phyloP scores from a whole-genome alignment of 176 grass and related monocot species.

The Musa itinerans region DNA sequence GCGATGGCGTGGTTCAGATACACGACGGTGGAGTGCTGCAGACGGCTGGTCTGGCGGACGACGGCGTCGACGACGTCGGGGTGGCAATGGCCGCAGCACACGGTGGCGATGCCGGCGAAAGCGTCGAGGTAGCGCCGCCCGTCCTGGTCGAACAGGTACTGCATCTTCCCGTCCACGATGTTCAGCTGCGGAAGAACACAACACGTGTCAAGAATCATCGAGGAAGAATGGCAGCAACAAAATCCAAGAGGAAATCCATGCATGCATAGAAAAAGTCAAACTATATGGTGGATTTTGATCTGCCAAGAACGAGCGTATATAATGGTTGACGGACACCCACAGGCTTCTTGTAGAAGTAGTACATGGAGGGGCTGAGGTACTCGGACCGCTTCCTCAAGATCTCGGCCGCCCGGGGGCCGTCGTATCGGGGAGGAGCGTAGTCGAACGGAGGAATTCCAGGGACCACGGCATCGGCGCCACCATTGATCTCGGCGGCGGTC shows the following conservation, averaged over 20 bases:
- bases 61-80: slow-evolving; percentile 65
- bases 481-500: slow-evolving; percentile 13
- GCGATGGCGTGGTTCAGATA: slow-evolving; percentile 74
- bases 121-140: slow-evolving; percentile 77
- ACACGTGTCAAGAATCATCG: too few relatives aligned
- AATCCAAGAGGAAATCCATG: neutral
- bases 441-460: slow-evolving; percentile 49
- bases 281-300: too few relatives aligned
- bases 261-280: too few relatives aligned
- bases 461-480: neutral
- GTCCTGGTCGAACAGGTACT: slow-evolving; percentile 83
- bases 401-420: slow-evolving; percentile 55
- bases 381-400: slow-evolving; percentile 65
- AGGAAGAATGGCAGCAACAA: too few relatives aligned
- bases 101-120: slow-evolving; percentile 90
- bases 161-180: slow-evolving; percentile 91
- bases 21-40: slow-evolving; percentile 88
- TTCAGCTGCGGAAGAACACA: slow-evolving; percentile 45
- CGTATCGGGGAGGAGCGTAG: slow-evolving; percentile 61
- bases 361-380: slow-evolving; percentile 91
- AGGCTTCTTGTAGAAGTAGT: slow-evolving; percentile 80
- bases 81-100: slow-evolving; percentile 90
- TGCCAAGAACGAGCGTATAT: too few relatives aligned
- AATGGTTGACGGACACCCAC: slow-evolving; percentile 22
- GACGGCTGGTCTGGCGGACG: slow-evolving; percentile 41